Base-by-base conservation (phyloP, 1,284 basidiomycete genomes). In the Earliella scabrosa region DNA sequence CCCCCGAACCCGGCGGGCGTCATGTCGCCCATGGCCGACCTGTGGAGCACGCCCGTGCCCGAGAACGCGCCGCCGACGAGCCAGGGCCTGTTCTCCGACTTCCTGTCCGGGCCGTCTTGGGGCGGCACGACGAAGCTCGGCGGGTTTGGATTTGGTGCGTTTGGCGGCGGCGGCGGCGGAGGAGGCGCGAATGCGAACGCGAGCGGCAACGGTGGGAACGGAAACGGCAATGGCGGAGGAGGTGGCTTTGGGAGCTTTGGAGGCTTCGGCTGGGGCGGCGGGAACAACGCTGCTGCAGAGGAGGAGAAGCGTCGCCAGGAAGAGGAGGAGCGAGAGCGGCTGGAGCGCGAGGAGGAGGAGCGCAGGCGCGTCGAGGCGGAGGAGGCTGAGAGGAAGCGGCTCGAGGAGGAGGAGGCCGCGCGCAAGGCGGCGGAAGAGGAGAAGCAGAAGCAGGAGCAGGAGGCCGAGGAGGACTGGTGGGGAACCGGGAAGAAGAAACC, bases 41-140 rank as follows among this genome's bases (percentile, higher is more conserved):
- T 66, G 18, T 63, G 60, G 56, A 46, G 27, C 29, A 61, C 52
- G 13, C 56, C 56, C 52, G 51, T 59, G 21, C 60, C 62, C 11
- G 59, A 56, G 10, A 39, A 50, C 23, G 58, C 58, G 4, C 48
- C 60, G 35, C 50, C 48, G 24, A 56, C 63, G 11, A 57, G 58
- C 50, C 27, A 45, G 26, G 65, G 65, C 24, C 48, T 52, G 14
- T 68, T 66, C 60, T 65, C 63, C 21, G 57, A 62, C 54, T 66
- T 65, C 63, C 54, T 68, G 43, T 64, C 61, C 39, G 47, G 48
- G 2, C 38, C 54, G 10, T 31, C 52, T 52, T 64, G 63, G 54
- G 55, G 43, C 40, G 46, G 23, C 39, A 51, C 54, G 43, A 39
- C 56, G 35, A 50, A 52, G 45, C 36, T 54, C 23, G 32, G 46